Conservation (phyloP, 2,329 filamentous ascomycete species). For the Torrubiellomyces zombiae region DNA sequence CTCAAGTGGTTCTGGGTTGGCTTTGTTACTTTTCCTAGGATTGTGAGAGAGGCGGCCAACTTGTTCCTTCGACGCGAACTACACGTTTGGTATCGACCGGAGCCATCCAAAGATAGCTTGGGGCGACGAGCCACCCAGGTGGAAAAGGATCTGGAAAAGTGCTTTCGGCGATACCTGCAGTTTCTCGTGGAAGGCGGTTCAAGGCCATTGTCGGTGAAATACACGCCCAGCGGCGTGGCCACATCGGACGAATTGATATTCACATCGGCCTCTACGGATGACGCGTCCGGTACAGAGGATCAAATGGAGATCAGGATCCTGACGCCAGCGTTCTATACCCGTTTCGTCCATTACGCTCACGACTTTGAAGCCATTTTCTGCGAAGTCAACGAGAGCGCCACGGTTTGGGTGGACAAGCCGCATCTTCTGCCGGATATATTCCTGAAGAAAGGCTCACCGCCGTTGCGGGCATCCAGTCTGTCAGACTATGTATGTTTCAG, state of each 20-base stretch:
- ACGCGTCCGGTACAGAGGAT: slow-evolving; percentile 9
- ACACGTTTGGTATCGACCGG: slow-evolving; percentile 48
- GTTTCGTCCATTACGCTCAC: slow-evolving; percentile 46
- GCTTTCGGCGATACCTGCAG: slow-evolving; percentile 30
- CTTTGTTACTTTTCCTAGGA: slow-evolving; percentile 48
- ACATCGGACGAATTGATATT: slow-evolving; percentile 20
- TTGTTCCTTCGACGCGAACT: slow-evolving; percentile 41
- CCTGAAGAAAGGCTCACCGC: slow-evolving; percentile 20
- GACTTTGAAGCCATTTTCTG: slow-evolving; percentile 44
- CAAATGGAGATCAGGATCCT: slow-evolving; percentile 39
- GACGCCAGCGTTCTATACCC: slow-evolving; percentile 50
- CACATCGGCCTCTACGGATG: slow-evolving; percentile 13
- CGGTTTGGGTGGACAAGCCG: slow-evolving; percentile 38
- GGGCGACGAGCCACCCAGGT: slow-evolving; percentile 31
- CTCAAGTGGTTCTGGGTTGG: slow-evolving; percentile 50
- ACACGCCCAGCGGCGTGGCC: slow-evolving; percentile 32
- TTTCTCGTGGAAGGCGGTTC: slow-evolving; percentile 30
- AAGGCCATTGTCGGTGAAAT: slow-evolving; percentile 30
- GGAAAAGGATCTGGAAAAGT: slow-evolving; percentile 29
- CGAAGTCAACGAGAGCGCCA: slow-evolving; percentile 42
- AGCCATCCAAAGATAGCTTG: slow-evolving; percentile 40
- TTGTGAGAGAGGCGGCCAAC: slow-evolving; percentile 39
- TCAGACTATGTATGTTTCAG: slow-evolving; percentile 25
- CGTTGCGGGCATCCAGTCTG: slow-evolving; percentile 16
- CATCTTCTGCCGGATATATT: slow-evolving; percentile 31